Percentiles rank a stretch among this genome's conserved stretches.
phyloP scores from a whole-genome alignment of 352 stramenopile species.

The Peronosclerospora sorghi region DNA sequence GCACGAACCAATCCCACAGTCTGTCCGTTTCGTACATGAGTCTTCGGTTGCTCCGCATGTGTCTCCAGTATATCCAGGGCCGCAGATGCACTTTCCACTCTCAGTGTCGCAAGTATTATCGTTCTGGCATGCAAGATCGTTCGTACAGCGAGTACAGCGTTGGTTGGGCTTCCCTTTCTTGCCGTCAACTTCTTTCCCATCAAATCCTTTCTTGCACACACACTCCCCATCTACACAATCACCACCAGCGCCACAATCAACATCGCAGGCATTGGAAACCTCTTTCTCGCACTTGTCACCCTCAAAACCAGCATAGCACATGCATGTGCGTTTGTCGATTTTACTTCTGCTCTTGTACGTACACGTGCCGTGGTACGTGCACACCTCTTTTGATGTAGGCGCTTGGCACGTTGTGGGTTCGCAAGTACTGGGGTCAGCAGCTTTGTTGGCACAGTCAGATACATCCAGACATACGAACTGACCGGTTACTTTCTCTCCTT shows the following conservation, averaged over 20 bases:
- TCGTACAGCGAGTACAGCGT: constrained; percentile 41
- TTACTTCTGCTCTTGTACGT: constrained; percentile 56
- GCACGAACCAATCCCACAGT: constrained; percentile 32
- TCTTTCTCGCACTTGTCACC: constrained; percentile 41
- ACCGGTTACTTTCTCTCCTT: constrained; percentile 37
- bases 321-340: constrained; percentile 41
- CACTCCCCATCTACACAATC: constrained; percentile 42
- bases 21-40: constrained; percentile 28
- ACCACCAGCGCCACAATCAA: constrained; percentile 41
- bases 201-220: constrained; percentile 35
- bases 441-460: constrained; percentile 48
- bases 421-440: constrained; percentile 32
- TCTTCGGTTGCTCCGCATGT: constrained; percentile 46
- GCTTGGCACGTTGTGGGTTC: constrained; percentile 27
- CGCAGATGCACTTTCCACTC: constrained; percentile 43
- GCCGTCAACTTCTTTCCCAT: constrained; percentile 28
- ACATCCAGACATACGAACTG: constrained; percentile 48
- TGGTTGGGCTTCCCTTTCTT: constrained; percentile 39
- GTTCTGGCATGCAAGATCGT: constrained; percentile 44
- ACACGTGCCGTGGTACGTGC: constrained; percentile 64
- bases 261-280: constrained; percentile 34
- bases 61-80: constrained; percentile 31
- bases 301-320: constrained; percentile 39
- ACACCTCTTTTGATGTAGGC: constrained; percentile 29
- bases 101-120: constrained; percentile 37